These are phyloP conservation scores for Sanguinoderma infundibulare DNA, from an alignment of 1,284 basidiomycete genomes.

Conservation along the genomic window DNA sequence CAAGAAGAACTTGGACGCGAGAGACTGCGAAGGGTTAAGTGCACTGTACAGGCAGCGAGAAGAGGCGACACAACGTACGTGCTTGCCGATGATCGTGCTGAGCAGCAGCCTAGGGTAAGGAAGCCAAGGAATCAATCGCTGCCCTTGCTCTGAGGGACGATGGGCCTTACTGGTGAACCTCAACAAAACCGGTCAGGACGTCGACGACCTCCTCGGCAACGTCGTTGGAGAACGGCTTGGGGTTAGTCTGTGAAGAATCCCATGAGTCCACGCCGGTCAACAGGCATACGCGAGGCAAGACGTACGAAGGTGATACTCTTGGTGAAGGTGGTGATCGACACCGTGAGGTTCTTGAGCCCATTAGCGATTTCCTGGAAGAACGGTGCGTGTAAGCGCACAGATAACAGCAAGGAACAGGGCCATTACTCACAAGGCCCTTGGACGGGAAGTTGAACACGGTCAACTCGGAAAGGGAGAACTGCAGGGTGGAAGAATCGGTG, in stretches of 20 bases:
- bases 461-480: slow-evolving; percentile 4
- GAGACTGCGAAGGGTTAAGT: neutral
- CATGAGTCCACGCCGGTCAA: too few relatives aligned
- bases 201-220: neutral
- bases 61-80: neutral
- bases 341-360: neutral
- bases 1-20: neutral
- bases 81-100: slow-evolving; percentile 2
- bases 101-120: neutral
- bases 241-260: neutral
- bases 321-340: neutral
- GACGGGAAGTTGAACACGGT: neutral
- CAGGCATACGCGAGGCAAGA: neutral
- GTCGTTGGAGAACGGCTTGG: neutral
- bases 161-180: neutral
- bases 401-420: too few relatives aligned
- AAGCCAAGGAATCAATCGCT: neutral
- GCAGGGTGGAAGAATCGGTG: neutral
- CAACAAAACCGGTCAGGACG: neutral
- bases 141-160: neutral
- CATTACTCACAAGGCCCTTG: neutral
- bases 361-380: neutral
- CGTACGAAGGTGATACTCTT: neutral
- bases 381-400: neutral
- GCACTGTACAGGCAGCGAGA: too few relatives aligned